These are phyloP conservation scores for Candida ulmi DNA, from an alignment of 805 yeast genomes.

Conservation along the genomic window DNA sequence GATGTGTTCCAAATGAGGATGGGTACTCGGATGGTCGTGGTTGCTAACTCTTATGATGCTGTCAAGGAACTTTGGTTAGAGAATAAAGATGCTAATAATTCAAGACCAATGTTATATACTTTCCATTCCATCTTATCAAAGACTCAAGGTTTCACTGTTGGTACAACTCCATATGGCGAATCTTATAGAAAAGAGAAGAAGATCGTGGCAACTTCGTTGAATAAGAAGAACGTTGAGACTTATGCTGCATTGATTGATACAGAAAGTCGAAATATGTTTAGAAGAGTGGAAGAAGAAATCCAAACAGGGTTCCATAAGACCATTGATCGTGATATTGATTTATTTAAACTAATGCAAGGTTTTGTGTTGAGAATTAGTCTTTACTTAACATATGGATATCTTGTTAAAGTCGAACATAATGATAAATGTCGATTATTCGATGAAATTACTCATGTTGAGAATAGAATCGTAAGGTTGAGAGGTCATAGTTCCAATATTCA, in stretches of 20 bases:
- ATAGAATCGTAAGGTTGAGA: conserved; percentile 47
- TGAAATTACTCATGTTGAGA: conserved; percentile 51
- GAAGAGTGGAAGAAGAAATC: conserved; percentile 14
- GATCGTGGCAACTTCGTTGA: conserved; percentile 38
- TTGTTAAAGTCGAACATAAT: conserved; percentile 34
- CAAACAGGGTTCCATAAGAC: conserved; percentile 8
- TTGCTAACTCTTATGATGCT: conserved; percentile 60
- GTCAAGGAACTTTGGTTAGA: conserved; percentile 49
- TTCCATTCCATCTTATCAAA: conserved; percentile 59
- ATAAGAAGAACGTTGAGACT: conserved; percentile 29
- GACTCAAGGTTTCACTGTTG: conserved; percentile 55
- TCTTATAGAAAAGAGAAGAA: conserved; percentile 44
- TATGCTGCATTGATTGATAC: conserved; percentile 31
- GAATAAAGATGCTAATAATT: conserved; percentile 47
- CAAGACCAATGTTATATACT: conserved; percentile 62
- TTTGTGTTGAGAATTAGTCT: conserved; percentile 48
- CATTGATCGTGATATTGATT: conserved; percentile 30
- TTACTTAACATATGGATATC: conserved; percentile 45
- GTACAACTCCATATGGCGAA: conserved; percentile 55
- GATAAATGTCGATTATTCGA: conserved; percentile 36
- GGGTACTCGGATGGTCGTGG: conserved; percentile 51
- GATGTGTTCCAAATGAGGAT: conserved; percentile 57
- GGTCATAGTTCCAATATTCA: conserved; percentile 51
- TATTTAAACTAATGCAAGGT: conserved; percentile 39
- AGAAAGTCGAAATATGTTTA: conserved; percentile 29